Evolutionary conservation across 768 basidiomycete species (phyloP).

Genomic region (Boletus coccyginus): DNA sequence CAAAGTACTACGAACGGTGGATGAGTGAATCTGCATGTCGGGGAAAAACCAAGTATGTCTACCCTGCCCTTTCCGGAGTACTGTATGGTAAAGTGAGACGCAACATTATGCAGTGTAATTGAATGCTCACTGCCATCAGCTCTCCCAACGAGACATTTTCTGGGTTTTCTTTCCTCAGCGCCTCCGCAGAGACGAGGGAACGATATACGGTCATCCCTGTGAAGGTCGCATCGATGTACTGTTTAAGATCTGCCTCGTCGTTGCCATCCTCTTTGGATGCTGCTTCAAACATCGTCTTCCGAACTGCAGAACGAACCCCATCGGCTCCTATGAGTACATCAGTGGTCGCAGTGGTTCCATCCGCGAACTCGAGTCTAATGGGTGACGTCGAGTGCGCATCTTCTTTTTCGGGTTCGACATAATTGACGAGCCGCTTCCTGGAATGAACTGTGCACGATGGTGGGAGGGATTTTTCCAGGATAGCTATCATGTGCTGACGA

Average conservation of each 20-base stretch:
- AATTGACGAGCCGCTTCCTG: slow-evolving; percentile 21
- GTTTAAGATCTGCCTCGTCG: not conserved
- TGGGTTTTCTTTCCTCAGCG: slow-evolving; percentile 25
- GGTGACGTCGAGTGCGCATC: slow-evolving; percentile 28
- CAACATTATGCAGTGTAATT: not conserved
- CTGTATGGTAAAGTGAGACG: slow-evolving; percentile 12
- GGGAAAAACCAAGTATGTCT: not conserved
- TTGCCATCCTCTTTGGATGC: slow-evolving; percentile 1
- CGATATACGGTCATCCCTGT: slow-evolving; percentile 43
- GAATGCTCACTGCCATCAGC: slow-evolving; percentile 20
- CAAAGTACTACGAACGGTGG: slow-evolving; percentile 31
- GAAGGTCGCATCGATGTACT: slow-evolving; percentile 33
- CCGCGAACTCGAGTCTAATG: slow-evolving; percentile 11
- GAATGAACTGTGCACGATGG: slow-evolving; percentile 14
- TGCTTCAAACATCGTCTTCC: slow-evolving; percentile 22
- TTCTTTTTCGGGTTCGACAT: slow-evolving; percentile 3
- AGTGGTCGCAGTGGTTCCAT: slow-evolving; percentile 25
- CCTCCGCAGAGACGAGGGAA: slow-evolving; percentile 34
- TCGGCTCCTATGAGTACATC: slow-evolving; percentile 48
- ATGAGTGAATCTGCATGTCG: not conserved
- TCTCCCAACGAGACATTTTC: slow-evolving; percentile 19
- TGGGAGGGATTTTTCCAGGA: slow-evolving; percentile 19
- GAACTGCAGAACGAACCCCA: slow-evolving; percentile 36
- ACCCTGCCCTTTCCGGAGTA: slow-evolving; percentile 13
- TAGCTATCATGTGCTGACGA: slow-evolving; percentile 21